A percentile compares a stretch with the other conserved stretches of the same genome.
Evolutionary conservation across 495 filamentous ascomycete species (phyloP).

Genomic region (Aspergillus biplanus): DNA sequence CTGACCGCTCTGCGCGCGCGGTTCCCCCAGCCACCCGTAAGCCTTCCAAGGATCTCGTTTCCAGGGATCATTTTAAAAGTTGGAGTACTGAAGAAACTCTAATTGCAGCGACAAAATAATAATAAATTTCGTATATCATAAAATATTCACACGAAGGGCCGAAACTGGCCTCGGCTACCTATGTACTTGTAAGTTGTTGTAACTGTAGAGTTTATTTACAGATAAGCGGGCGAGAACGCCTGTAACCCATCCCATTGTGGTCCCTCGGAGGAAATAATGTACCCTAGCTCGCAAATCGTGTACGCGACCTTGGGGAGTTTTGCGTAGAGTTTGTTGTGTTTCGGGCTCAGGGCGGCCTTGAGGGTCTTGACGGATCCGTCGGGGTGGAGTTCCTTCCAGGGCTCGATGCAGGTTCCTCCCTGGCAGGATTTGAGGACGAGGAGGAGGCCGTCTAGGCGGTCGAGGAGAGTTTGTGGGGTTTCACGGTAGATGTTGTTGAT

Average conservation of each 20-base stretch:
- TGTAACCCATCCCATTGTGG: constrained; percentile 40
- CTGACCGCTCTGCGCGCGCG: too few relatives aligned
- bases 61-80: too few relatives aligned
- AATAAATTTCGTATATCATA: too few relatives aligned
- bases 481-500: constrained; percentile 58
- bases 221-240: too few relatives aligned
- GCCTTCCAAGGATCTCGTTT: too few relatives aligned
- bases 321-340: constrained; percentile 25
- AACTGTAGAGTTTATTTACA: too few relatives aligned
- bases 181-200: too few relatives aligned
- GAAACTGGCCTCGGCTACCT: too few relatives aligned
- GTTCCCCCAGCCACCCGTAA: too few relatives aligned
- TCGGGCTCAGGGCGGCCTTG: constrained; percentile 8
- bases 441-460: constrained; percentile 62
- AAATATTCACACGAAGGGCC: too few relatives aligned
- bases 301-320: constrained; percentile 44
- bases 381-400: constrained; percentile 64
- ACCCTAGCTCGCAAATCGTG: constrained; percentile 58
- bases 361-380: constrained; percentile 15
- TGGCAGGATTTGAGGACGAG: constrained; percentile 69
- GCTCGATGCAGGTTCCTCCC: constrained; percentile 55
- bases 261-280: constrained; percentile 60
- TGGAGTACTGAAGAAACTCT: too few relatives aligned
- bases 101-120: too few relatives aligned
- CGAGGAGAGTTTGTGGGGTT: constrained; percentile 46